Conservation (phyloP, 2,329 filamentous ascomycete species). For the Fusarium concolor region DNA sequence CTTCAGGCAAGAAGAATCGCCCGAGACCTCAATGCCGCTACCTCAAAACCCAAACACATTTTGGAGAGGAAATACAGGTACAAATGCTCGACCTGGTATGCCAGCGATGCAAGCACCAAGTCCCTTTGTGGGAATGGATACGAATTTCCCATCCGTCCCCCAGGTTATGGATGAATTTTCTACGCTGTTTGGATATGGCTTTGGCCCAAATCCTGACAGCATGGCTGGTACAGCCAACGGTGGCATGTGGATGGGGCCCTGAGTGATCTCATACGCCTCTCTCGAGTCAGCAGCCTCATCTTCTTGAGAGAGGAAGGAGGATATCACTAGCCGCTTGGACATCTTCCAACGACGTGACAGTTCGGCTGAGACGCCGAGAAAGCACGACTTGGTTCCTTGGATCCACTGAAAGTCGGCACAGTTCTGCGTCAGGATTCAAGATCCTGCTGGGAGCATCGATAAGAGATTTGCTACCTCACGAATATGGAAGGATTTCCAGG, state of each 20-base stretch:
- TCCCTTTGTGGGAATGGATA: slow-evolving; percentile 53
- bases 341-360: background rate
- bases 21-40: slow-evolving; percentile 39
- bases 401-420: background rate
- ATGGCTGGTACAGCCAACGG: slow-evolving; percentile 43
- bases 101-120: slow-evolving; percentile 47
- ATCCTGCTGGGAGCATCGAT: background rate
- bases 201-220: slow-evolving; percentile 48
- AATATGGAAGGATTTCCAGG: background rate
- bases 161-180: slow-evolving; percentile 55
- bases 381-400: background rate
- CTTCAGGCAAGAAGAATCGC: slow-evolving; percentile 41
- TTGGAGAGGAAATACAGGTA: slow-evolving; percentile 38
- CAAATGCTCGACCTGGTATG: slow-evolving; percentile 40
- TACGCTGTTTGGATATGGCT: slow-evolving; percentile 48
- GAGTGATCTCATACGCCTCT: slow-evolving; percentile 14
- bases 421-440: background rate
- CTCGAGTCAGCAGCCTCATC: slow-evolving; percentile 1
- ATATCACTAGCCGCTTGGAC: slow-evolving; percentile 1
- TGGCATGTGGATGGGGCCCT: slow-evolving; percentile 47
- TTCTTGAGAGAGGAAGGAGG: slow-evolving; percentile 15
- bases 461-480: background rate
- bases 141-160: slow-evolving; percentile 54
- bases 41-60: slow-evolving; percentile 41
- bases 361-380: slow-evolving; percentile 6